These are phyloP conservation scores for Annona squamosa DNA, from an alignment of 164 flowering plant species.

Conservation along the genomic window DNA sequence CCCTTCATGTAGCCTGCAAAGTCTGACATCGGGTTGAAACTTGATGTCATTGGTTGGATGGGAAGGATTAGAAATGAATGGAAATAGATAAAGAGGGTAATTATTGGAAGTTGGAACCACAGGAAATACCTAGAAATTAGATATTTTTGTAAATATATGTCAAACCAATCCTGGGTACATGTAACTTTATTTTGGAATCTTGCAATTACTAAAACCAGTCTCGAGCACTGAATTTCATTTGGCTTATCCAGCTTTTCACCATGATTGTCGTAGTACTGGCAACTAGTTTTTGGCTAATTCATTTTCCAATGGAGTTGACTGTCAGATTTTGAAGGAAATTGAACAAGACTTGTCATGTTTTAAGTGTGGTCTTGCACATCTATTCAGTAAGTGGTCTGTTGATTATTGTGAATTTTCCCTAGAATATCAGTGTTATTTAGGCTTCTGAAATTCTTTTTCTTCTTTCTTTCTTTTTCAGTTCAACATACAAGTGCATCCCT, in stretches of 20 bases:
- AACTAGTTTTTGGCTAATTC: neutral
- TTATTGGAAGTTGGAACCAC: no score
- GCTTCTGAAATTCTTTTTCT: neutral
- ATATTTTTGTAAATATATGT: no score
- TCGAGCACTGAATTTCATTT: neutral
- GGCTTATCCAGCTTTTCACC: neutral
- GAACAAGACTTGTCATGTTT: constrained; percentile 74
- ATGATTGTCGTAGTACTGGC: neutral
- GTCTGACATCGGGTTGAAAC: no score
- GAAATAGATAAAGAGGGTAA: no score
- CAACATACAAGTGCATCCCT: constrained; percentile 98
- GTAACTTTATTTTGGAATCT: no score
- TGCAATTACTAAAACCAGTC: no score
- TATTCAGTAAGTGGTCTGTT: constrained; percentile 58
- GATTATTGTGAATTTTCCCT: neutral
- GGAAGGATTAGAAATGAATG: no score
- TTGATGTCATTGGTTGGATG: no score
- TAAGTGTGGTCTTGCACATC: constrained; percentile 88
- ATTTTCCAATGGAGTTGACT: neutral
- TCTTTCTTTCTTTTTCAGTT: constrained; percentile 39
- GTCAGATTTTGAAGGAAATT: constrained; percentile 79
- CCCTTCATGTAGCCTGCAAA: no score
- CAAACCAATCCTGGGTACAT: no score
- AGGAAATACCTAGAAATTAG: no score
- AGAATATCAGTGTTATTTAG: neutral